Evolutionary conservation across 1,139 yeast genomes (phyloP), one percentile per base, ranked within the genome.

Genomic region (Diutina catenulata): DNA sequence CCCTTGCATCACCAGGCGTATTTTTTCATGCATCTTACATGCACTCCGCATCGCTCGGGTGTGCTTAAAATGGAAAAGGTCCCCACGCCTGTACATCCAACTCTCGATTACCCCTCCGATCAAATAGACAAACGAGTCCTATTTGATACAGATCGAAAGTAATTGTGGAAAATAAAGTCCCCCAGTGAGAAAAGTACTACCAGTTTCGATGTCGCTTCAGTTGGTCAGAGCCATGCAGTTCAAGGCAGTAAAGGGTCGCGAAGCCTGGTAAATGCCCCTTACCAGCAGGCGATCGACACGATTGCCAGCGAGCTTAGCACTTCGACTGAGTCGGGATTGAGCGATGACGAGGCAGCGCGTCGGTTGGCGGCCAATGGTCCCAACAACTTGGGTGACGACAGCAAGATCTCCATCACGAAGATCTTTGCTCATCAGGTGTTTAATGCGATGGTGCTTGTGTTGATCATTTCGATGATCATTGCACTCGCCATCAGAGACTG

Each of bases 381-480:
- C 27, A 82, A 82, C 53, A 61, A 62, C 24, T 62, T 80, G 8
- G 87, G 86, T 15, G 79, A 74, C 31, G 81, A 68, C 33, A 66
- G 63, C 28, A 68, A 69, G 32, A 71, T 80, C 41, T 74, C 83
- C 10, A 55, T 74, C 37, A 45, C 67, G 25, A 63, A 64, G 43
- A 81, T 82, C 37, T 49, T 81, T 36, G 64, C 81, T 39, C 80
- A 79, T 45, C 94, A 82, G 52, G 64, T 77, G 2, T 78, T 79
- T 56, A 82, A 82, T 51, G 93, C 93, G 36, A 81, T 82, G 93
- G 77, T 81, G 33, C 58, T 82, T 47, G 88, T 81, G 13, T 65
- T 82, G 47, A 59, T 80, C 38, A 78, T 80, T 39, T 78, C 91
- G 21, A 76, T 80, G 86, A 60, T 77, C 33, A 80, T 82, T 39